Percentiles rank a stretch among this genome's conserved stretches.
These are phyloP conservation scores for Mycena olivaceomarginata DNA, from an alignment of 768 basidiomycete genomes.

Conservation along the genomic window DNA sequence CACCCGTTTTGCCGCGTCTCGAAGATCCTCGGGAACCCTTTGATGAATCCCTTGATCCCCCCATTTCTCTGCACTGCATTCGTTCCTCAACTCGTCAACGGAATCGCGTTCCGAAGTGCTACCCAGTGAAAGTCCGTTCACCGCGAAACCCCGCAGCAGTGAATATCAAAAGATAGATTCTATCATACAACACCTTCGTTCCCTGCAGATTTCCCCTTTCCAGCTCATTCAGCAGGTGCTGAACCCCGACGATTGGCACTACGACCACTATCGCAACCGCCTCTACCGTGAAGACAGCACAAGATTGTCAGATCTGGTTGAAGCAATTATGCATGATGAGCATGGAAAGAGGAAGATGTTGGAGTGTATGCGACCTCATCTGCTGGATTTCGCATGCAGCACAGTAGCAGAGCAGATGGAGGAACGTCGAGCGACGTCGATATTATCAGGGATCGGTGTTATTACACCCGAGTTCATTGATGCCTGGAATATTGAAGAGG, in stretches of 20 bases:
- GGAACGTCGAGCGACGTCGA: too few species aligned
- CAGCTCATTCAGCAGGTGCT: constrained; percentile 3
- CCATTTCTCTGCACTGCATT: background rate
- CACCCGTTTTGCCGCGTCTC: constrained; percentile 1
- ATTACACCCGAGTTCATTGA: too few species aligned
- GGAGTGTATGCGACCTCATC: too few species aligned
- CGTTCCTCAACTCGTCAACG: background rate
- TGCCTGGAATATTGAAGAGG: too few species aligned
- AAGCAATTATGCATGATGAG: too few species aligned
- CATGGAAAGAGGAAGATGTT: too few species aligned
- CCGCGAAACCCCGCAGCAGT: background rate
- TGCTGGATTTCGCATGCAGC: too few species aligned
- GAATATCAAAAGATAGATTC: background rate
- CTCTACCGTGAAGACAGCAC: too few species aligned
- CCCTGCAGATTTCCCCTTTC: constrained; percentile 1
- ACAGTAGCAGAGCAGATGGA: too few species aligned
- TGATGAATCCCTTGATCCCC: background rate
- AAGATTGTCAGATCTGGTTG: too few species aligned
- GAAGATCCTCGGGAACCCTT: background rate
- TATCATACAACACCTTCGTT: background rate
- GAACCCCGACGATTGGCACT: constrained; percentile 1
- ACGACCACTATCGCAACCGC: background rate
- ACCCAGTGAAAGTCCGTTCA: background rate
- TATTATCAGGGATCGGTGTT: too few species aligned
- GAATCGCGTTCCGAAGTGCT: background rate